A percentile compares a stretch with the other conserved stretches of the same genome.
Conservation (phyloP, 345 rosid genomes). For the Brassica rapa region DNA sequence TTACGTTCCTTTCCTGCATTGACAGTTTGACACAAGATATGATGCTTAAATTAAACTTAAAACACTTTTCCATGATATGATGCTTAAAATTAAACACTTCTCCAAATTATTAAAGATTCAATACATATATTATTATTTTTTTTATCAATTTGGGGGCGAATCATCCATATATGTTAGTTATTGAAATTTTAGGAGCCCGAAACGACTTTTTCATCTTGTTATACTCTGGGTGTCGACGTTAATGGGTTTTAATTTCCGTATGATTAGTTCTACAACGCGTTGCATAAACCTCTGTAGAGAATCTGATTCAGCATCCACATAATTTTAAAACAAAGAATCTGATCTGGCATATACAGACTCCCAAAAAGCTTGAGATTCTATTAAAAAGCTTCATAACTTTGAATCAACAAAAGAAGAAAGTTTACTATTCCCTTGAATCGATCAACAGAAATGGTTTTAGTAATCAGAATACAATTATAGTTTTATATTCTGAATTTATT, state of each 20-base stretch:
- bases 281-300: background rate
- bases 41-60: background rate
- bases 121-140: no score
- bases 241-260: background rate
- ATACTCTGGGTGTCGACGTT: background rate
- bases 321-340: constrained; percentile 12
- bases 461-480: background rate
- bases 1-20: constrained; percentile 58
- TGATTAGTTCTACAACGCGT: background rate
- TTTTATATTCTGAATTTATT: background rate
- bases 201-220: no score
- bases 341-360: constrained; percentile 19
- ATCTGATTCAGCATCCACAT: constrained; percentile 29
- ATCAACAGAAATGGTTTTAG: constrained; percentile 3
- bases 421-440: constrained; percentile 6
- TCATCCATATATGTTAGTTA: no score
- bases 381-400: constrained; percentile 24
- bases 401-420: constrained; percentile 18
- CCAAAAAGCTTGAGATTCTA: constrained; percentile 29
- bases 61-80: background rate
- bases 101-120: no score
- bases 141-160: background rate
- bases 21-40: background rate
- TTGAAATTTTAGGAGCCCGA: no score
- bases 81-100: background rate